These are phyloP conservation scores for Puccinellia tenuiflora DNA, from an alignment of 176 grass and related monocot genomes.

Conservation along the genomic window DNA sequence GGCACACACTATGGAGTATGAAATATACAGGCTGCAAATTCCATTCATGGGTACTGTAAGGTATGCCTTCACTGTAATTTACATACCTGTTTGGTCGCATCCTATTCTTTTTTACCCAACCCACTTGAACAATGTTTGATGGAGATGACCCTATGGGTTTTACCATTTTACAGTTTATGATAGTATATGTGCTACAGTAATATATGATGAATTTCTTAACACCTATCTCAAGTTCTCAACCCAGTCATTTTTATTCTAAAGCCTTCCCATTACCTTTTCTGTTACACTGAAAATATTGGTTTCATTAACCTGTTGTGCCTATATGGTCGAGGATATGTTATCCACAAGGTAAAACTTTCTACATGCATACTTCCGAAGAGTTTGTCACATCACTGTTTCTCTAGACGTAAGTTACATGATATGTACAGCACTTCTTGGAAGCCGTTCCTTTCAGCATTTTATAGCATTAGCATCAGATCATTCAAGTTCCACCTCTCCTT, in stretches of 20 bases:
- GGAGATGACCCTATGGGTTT: neutral
- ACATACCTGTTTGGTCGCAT: neutral
- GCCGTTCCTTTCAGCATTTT: neutral
- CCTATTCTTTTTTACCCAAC: neutral
- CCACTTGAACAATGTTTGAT: neutral
- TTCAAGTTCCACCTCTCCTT: neutral
- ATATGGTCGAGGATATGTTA: neutral
- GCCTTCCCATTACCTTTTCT: neutral
- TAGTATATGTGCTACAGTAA: neutral
- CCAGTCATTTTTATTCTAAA: neutral
- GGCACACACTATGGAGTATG: constrained; percentile 70
- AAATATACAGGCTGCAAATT: constrained; percentile 95
- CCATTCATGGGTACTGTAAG: constrained; percentile 68
- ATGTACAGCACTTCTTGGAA: neutral
- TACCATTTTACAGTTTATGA: neutral
- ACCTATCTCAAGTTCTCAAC: neutral
- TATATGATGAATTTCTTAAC: neutral
- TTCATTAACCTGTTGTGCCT: neutral
- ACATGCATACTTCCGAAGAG: neutral
- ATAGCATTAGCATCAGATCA: neutral
- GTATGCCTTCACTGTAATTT: constrained; percentile 27
- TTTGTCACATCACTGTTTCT: neutral
- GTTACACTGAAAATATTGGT: neutral
- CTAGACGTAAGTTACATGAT: neutral
- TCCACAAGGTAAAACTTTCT: neutral